Base-by-base conservation (phyloP, 305 asterid species). In the Solanum chacoense region DNA sequence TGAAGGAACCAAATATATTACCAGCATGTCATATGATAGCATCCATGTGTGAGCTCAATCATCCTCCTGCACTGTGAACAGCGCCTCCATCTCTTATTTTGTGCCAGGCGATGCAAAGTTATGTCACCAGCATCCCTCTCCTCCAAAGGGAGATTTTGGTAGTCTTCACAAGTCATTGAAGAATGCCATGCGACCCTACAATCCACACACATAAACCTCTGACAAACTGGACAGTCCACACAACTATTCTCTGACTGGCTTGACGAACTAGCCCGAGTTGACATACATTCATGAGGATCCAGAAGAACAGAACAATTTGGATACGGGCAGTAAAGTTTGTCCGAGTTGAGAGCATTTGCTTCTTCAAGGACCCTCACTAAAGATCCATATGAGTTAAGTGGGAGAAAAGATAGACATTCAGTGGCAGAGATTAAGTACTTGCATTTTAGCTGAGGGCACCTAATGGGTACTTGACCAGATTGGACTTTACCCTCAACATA, bases 181-280 rank as follows among this genome's bases (percentile, higher is more conserved):
- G 96, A 92, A 91, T 97, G 99, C 98, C 99, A 96, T 45, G 96
- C 98, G 65, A 94, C 97, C 90, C 85, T 91, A 92, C 99, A 97
- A 84, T 94, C 95, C 74, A 94, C 91, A 86, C 99, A 97, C 45
- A 97, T 90, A 69, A 93, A 91, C 89, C 96, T 90, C 91, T 93
- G 92, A 91, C 99, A 97, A 72, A 90, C 95, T 11, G 96, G 95
- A 89, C 99, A 97, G 91, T 94, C 98, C 55, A 94, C 91, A 86
- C 96, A 92, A 84, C 93, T 90, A 78, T 93, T 90, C 29, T 92
- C 97, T 2, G 93, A 91, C 87, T 89, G 93, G 84, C 95, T 92
- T 67, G 95, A 94, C 1, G 96, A 93, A 89, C 96, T 93, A 45
- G 90, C 93, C 90, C 91, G 87, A 74, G 93, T 87, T 4, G 97